phyloP scores from a whole-genome alignment of 75 land plant genomes.

The Chamaecyparis obtusa region DNA sequence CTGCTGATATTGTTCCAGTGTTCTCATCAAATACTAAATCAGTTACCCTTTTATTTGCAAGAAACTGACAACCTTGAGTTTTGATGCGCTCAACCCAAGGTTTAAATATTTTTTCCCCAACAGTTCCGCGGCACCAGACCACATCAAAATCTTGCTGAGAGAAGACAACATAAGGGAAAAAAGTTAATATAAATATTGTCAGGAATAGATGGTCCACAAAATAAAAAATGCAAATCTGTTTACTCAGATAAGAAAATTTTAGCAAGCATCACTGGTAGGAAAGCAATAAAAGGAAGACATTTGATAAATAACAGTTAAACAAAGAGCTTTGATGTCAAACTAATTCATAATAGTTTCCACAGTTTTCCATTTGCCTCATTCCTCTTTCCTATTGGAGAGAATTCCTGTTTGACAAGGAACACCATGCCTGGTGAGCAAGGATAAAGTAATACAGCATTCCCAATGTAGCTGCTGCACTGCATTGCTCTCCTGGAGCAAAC shows the following conservation, averaged over 20 bases:
- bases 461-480: conserved; percentile 83
- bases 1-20: conserved; percentile 58
- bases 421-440: conserved; percentile 77
- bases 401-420: neutral
- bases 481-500: conserved; percentile 83
- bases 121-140: conserved; percentile 78
- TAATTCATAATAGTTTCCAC: neutral
- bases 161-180: neutral
- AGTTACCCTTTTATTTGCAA: conserved; percentile 47
- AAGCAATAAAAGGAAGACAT: neutral
- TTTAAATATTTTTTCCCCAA: conserved; percentile 68
- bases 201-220: neutral
- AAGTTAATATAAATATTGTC: neutral
- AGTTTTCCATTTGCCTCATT: neutral
- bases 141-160: conserved; percentile 81
- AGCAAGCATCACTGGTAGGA: neutral
- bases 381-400: neutral
- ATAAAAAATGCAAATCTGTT: neutral
- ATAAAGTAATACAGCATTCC: conserved; percentile 81
- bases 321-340: neutral
- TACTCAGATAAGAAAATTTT: neutral
- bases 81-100: conserved; percentile 70
- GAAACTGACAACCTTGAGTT: conserved; percentile 47
- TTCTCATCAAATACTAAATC: conserved; percentile 60
- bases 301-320: neutral